Conservation (phyloP, 23 red algal species). For the Gracilaria vermiculophylla region DNA sequence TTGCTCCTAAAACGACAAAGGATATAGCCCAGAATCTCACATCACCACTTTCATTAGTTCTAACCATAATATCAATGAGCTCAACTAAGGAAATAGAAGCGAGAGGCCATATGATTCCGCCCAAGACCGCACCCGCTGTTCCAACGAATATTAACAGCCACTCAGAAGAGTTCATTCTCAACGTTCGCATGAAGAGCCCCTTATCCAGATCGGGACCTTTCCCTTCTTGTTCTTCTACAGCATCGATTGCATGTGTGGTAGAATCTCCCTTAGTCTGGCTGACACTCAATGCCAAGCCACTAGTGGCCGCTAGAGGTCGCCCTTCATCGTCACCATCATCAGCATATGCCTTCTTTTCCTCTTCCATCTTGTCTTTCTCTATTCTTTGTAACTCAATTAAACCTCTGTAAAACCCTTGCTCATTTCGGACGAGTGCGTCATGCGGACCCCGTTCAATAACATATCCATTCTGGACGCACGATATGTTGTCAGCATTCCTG, state of each 20-base stretch:
- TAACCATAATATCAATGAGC: slow-evolving; percentile 65
- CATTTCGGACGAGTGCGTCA: slow-evolving; percentile 53
- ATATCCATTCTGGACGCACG: slow-evolving; percentile 60
- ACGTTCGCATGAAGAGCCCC: slow-evolving; percentile 43
- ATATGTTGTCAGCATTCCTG: slow-evolving; percentile 71
- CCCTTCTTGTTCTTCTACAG: slow-evolving; percentile 17
- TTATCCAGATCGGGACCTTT: slow-evolving; percentile 20
- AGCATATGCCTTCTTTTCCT: background rate
- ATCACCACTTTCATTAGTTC: slow-evolving; percentile 19
- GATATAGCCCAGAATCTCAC: slow-evolving; percentile 44
- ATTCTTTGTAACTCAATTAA: slow-evolving; percentile 66
- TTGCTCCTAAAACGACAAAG: slow-evolving; percentile 53
- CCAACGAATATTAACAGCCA: slow-evolving; percentile 39
- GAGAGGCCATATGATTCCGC: slow-evolving; percentile 55
- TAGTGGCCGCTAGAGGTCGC: background rate
- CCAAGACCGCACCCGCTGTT: slow-evolving; percentile 33
- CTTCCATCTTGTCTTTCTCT: slow-evolving; percentile 34
- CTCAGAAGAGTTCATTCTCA: slow-evolving; percentile 45
- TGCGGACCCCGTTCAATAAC: slow-evolving; percentile 83
- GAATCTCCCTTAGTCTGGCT: slow-evolving; percentile 29
- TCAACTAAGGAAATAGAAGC: slow-evolving; percentile 53
- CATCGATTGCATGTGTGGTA: background rate
- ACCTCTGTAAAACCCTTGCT: slow-evolving; percentile 65
- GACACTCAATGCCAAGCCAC: background rate
- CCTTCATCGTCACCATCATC: background rate